Evolutionary conservation across 352 stramenopile species (phyloP), one percentile per base, ranked within the genome.

Genomic region (Pythium scleroteichum): DNA sequence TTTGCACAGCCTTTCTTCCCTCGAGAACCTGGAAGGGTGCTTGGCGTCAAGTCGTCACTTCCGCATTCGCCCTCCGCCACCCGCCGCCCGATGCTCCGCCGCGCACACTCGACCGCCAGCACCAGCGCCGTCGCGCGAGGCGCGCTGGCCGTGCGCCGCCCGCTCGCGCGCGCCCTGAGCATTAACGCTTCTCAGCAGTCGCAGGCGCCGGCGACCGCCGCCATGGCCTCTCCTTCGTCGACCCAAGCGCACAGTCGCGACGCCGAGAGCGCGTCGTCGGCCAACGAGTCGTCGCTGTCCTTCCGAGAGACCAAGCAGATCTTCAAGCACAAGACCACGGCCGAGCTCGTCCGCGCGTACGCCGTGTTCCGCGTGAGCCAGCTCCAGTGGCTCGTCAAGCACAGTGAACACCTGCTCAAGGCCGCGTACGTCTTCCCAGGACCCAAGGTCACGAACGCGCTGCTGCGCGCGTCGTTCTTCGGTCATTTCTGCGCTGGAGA

Each of bases 401-500:
- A 97, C 73, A 94, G 88, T 39, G 83, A 97, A 53, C 57, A 64
- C 14, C 69, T 98, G 10, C 71, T 98, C 44, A 73, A 85, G 40
- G 32, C 87, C 17, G 83, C 88, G 35, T 94, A 97, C 68, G 75
- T 78, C 53, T 79, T 98, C 44, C 79, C 79, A 1, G 94, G 96
- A 35, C 56, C 73, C 12, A 81, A 53, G 42, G 67, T 98, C 47
- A 98, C 93, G 13, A 87, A 99, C 78, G 66, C 72, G 16, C 33
- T 98, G 26, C 69, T 99, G 60, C 89, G 93, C 41, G 51, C 78
- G n/a, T 98, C 94, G 10, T 98, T 99, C 64, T 99, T 99, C 73
- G 78, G 81, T 20, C 96, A 99, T 58, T 99, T 99, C 71, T 99
- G 97, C 73, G 96, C 90, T 14, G 97, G 96, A 19, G 79, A 98